Evolutionary conservation across 345 rosid species (phyloP).

Genomic region (Pelargonium nanum): DNA sequence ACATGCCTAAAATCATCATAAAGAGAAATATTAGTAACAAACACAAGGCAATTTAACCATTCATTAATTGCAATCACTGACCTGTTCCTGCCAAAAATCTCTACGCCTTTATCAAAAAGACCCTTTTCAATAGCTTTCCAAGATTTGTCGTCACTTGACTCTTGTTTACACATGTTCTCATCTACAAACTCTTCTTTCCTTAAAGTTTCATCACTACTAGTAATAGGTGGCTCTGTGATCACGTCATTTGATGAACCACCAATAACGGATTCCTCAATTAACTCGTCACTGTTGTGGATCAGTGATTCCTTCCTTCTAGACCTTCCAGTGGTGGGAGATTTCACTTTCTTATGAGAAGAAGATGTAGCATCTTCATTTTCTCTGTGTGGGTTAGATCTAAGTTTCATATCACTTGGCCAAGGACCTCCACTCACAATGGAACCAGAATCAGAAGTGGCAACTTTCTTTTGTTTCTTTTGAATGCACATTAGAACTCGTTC

Average conservation of each 20-base stretch:
- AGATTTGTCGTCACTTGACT: slow-evolving; percentile 35
- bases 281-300: slow-evolving; percentile 23
- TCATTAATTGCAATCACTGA: slow-evolving; percentile 18
- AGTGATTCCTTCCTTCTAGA: slow-evolving; percentile 45
- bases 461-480: slow-evolving; percentile 78
- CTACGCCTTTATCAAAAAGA: slow-evolving; percentile 83
- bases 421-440: slow-evolving; percentile 56
- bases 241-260: slow-evolving; percentile 30
- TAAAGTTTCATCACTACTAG: slow-evolving; percentile 37
- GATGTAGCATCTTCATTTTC: slow-evolving; percentile 75
- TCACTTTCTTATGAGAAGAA: slow-evolving; percentile 59
- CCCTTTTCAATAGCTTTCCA: slow-evolving; percentile 87
- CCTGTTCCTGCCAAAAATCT: slow-evolving; percentile 96
- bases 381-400: slow-evolving; percentile 37
- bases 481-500: slow-evolving; percentile 66
- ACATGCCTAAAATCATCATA: too few species aligned
- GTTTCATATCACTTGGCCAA: slow-evolving; percentile 38
- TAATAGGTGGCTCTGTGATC: slow-evolving; percentile 29
- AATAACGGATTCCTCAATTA: slow-evolving; percentile 29
- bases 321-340: slow-evolving; percentile 39
- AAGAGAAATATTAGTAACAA: slow-evolving; percentile 1
- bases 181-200: slow-evolving; percentile 62
- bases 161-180: slow-evolving; percentile 46
- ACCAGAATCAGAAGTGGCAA: slow-evolving; percentile 61
- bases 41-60: neutral